Evolutionary conservation across 2,329 filamentous ascomycete species (phyloP), one percentile per base, ranked within the genome.

Genomic region (Penicillium occitanis): DNA sequence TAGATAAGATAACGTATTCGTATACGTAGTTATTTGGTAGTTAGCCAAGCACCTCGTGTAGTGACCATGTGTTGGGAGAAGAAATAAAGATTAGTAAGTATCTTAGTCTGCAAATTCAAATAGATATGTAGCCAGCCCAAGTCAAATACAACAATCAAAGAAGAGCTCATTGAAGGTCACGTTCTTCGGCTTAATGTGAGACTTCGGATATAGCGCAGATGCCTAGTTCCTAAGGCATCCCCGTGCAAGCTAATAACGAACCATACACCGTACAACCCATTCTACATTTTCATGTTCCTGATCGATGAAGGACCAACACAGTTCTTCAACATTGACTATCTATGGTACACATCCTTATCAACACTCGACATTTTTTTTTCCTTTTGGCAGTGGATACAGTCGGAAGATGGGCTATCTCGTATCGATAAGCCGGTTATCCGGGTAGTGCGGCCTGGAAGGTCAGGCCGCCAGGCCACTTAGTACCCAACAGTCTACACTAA

Each of bases 381-480:
- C 17, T 19, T 22, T 11, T 22, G 42, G 10, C 44, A 25, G 42
- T 46, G 17, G 42, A 46, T 46, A 48, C 10, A 10, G 19, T 22
- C 19, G n/a, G 19, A 48, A 22, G 44, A 22, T 10, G n/a, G 35
- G 57, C 57, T 60, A 53, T 53, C 50, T 44, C 33, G 25, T 60
- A 60, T 60, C 57, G 57, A 60, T 60, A 60, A 60, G 57, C 57
- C 57, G 57, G 25, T 46, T 60, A 60, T 33, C 57, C 57, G 57
- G 40, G 7, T 60, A 46, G 37, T 33, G 57, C 57, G 57, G 57
- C 37, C 57, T 60, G 37, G 57, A 17, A 44, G 30, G 53, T 57
- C 53, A 57, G 53, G 53, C 53, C 53, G 53, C 53, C 25, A 25
- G 25, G 25, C 25, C 53, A 57, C 30, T 51, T 35, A 19, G 17